Conservation (phyloP, 176 grass and related monocot species). For the Rhynchospora tenuis region DNA sequence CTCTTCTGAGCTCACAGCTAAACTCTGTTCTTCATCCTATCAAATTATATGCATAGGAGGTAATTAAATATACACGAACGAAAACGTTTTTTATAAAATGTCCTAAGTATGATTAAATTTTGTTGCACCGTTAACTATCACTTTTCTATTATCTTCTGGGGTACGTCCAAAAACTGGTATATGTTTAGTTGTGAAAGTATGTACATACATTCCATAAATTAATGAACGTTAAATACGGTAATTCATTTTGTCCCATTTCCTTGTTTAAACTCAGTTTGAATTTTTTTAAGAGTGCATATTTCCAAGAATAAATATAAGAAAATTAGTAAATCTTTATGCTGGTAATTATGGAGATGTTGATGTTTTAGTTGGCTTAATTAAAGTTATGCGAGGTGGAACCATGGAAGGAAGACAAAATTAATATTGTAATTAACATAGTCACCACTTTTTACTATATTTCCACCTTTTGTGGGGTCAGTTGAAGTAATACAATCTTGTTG, state of each 20-base stretch:
- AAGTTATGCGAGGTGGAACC: no score
- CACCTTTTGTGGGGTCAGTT: background rate
- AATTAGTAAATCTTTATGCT: background rate
- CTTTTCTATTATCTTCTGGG: background rate
- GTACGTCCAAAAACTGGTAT: background rate
- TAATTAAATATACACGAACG: background rate
- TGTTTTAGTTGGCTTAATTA: background rate
- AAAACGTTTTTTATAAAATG: background rate
- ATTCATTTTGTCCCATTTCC: background rate
- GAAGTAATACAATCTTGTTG: slow-evolving; percentile 3
- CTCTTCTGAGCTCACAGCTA: slow-evolving; percentile 48
- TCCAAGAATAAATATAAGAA: background rate
- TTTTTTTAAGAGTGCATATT: background rate
- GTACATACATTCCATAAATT: no score
- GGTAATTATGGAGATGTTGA: background rate
- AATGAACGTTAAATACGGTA: background rate
- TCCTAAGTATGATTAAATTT: background rate
- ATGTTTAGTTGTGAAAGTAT: no score
- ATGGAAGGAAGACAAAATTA: background rate
- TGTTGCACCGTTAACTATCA: background rate
- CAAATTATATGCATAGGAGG: slow-evolving; percentile 10
- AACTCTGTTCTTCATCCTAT: slow-evolving; percentile 48
- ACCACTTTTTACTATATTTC: background rate
- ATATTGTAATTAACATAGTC: background rate
- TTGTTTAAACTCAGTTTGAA: background rate